Percentiles rank a stretch among this genome's conserved stretches.
Conservation (phyloP, 106 monocot species). For the Dioscorea alata region DNA sequence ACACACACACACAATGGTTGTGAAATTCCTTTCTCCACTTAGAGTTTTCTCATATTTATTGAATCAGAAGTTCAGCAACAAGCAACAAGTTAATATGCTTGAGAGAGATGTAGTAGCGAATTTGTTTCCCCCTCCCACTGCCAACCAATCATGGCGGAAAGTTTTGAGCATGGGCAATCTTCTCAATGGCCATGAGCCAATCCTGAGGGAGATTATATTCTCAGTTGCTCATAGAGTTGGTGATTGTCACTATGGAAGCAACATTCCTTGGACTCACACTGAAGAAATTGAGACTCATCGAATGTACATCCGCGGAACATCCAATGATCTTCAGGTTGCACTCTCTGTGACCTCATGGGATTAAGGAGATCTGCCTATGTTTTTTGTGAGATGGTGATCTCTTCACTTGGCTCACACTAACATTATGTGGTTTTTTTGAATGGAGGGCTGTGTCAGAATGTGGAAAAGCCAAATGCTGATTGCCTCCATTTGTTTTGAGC, state of each 20-base stretch:
- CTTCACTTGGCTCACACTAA: too few relatives aligned
- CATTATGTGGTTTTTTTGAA: too few relatives aligned
- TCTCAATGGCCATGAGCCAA: constrained; percentile 94
- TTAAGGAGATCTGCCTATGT: constrained; percentile 11
- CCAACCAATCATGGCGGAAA: constrained; percentile 97
- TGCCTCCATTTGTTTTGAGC: too few relatives aligned
- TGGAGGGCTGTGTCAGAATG: too few relatives aligned
- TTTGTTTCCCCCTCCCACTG: constrained; percentile 85
- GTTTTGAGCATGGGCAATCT: constrained; percentile 99
- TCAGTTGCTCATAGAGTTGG: constrained; percentile 34
- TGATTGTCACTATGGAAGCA: constrained; percentile 50
- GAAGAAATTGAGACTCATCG: constrained; percentile 70
- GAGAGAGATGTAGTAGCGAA: constrained; percentile 66
- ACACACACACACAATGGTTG: neutral
- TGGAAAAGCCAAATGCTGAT: too few relatives aligned
- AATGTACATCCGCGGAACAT: constrained; percentile 88
- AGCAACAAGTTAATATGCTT: constrained; percentile 46
- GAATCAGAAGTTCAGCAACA: constrained; percentile 57
- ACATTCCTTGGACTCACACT: constrained; percentile 9
- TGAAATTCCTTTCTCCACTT: neutral
- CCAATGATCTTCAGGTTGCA: constrained; percentile 88
- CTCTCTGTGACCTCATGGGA: constrained; percentile 96
- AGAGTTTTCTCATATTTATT: neutral
- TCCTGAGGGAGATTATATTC: constrained; percentile 83
- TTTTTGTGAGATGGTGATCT: too few relatives aligned